phyloP scores from a whole-genome alignment of 139 green algal genomes.

The Chlamydomonas schloesseri region DNA sequence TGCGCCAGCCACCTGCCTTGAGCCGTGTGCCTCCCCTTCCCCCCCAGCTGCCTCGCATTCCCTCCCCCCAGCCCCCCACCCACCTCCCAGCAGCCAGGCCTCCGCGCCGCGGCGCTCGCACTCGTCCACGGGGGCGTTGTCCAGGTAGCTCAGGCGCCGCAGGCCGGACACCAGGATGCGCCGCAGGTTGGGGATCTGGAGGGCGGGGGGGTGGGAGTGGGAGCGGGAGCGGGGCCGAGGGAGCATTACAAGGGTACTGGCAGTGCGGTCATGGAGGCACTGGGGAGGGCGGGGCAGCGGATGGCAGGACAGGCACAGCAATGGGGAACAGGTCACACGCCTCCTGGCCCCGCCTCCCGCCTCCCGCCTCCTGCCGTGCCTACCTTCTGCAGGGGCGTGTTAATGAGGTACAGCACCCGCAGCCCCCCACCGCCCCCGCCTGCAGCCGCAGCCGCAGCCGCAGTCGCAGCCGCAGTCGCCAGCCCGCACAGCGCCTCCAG shows the following conservation, averaged over 20 bases:
- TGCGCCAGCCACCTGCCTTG: no score
- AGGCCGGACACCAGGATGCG: slow-evolving; percentile 18
- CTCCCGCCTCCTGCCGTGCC: neutral
- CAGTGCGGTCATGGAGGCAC: no score
- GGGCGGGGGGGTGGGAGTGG: neutral
- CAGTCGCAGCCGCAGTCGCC: neutral
- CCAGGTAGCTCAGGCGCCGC: slow-evolving; percentile 30
- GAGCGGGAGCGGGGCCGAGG: neutral
- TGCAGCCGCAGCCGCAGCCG: no score
- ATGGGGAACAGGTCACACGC: no score
- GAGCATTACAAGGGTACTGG: no score
- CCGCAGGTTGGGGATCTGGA: slow-evolving; percentile 21
- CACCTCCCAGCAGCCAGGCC: slow-evolving; percentile 31
- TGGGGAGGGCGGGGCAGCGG: no score
- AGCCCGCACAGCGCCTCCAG: neutral
- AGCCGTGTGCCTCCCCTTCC: no score
- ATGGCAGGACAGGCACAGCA: no score
- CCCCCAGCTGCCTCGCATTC: no score
- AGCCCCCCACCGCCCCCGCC: neutral
- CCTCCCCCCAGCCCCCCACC: neutral
- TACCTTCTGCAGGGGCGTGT: slow-evolving; percentile 23
- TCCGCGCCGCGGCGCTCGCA: slow-evolving; percentile 13
- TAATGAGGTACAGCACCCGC: slow-evolving; percentile 32
- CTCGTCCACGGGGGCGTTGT: slow-evolving; percentile 21
- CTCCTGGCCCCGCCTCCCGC: neutral